Evolutionary conservation across 1,284 basidiomycete genomes (phyloP).

Genomic region (Leccinum subspadiceum): DNA sequence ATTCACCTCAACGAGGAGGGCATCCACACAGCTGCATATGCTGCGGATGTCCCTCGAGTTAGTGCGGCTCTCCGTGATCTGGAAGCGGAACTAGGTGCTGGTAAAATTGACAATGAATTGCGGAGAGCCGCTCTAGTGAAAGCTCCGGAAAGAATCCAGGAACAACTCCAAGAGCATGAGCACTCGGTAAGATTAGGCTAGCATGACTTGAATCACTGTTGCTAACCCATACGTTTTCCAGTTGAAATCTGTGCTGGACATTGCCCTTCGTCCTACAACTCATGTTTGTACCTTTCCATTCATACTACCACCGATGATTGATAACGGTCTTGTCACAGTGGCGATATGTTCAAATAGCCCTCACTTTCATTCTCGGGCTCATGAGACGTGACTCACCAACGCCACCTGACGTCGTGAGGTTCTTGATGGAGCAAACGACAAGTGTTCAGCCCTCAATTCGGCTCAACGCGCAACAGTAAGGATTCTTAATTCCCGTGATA

Average conservation of each 20-base stretch:
- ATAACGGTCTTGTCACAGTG: conserved; percentile 53
- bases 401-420: conserved; percentile 61
- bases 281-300: conserved; percentile 51
- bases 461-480: conserved; percentile 67
- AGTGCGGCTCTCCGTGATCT: conserved; percentile 47
- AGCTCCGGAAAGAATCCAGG: conserved; percentile 38
- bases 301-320: not conserved
- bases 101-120: conserved; percentile 44
- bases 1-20: conserved; percentile 60
- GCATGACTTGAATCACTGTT: not conserved
- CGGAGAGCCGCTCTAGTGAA: conserved; percentile 44
- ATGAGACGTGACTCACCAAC: conserved; percentile 75
- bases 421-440: conserved; percentile 66
- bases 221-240: conserved; percentile 29
- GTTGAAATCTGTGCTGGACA: conserved; percentile 63
- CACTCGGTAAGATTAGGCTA: conserved; percentile 41
- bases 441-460: conserved; percentile 86
- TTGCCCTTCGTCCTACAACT: conserved; percentile 66
- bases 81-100: conserved; percentile 45
- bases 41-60: conserved; percentile 45
- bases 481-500: conserved; percentile 11
- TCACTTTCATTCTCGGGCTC: conserved; percentile 70
- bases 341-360: conserved; percentile 84
- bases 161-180: conserved; percentile 46
- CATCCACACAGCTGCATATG: conserved; percentile 58